phyloP scores from a whole-genome alignment of 1,284 basidiomycete genomes.

The Apiotrichum brassicae region DNA sequence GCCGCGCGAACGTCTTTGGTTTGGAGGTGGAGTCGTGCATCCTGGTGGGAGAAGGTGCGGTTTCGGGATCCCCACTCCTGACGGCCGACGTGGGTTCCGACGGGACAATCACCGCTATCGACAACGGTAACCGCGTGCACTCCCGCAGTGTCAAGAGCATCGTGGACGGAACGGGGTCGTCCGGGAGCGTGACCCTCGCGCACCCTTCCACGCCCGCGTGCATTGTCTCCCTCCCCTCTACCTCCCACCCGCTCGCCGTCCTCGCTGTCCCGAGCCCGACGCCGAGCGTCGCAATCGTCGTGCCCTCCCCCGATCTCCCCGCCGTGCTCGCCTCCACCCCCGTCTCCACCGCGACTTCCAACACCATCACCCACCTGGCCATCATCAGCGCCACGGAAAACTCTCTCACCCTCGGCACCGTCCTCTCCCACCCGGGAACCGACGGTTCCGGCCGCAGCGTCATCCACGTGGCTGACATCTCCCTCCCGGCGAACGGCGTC shows the following conservation, averaged over 20 bases:
- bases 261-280: constrained; percentile 23
- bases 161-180: background rate
- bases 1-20: constrained; percentile 7
- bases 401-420: constrained; percentile 19
- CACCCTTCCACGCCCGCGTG: constrained; percentile 11
- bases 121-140: constrained; percentile 15
- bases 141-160: constrained; percentile 8
- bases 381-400: constrained; percentile 9
- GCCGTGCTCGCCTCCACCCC: constrained; percentile 23
- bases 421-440: constrained; percentile 8
- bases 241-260: constrained; percentile 18
- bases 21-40: constrained; percentile 20
- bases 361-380: constrained; percentile 24
- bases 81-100: constrained; percentile 27
- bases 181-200: constrained; percentile 3
- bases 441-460: constrained; percentile 23
- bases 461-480: constrained; percentile 33
- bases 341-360: constrained; percentile 19
- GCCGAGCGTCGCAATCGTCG: constrained; percentile 28
- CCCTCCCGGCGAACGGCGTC: constrained; percentile 28
- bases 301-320: constrained; percentile 24
- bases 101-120: constrained; percentile 28
- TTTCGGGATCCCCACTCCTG: constrained; percentile 6
- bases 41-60: constrained; percentile 8
- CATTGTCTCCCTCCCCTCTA: constrained; percentile 20